Conservation (phyloP, 306 rosid genomes). For the Lathyrus oleraceus region DNA sequence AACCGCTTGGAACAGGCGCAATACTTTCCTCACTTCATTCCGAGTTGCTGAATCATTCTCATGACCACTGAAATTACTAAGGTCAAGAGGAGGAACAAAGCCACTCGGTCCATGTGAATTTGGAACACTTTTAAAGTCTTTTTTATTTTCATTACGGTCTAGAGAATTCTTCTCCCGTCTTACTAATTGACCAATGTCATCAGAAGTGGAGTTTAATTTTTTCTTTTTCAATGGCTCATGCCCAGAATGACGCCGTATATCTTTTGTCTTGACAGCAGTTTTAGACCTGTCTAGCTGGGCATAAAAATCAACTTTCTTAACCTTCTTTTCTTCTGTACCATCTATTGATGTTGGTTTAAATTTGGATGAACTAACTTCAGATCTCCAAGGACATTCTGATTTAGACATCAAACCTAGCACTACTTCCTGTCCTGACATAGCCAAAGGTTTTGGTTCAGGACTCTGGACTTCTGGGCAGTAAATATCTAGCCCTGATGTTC, state of each 20-base stretch:
- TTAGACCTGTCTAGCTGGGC: conserved; percentile 36
- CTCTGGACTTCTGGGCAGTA: conserved; percentile 36
- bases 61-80: conserved; percentile 35
- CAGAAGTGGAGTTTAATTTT: conserved; percentile 30
- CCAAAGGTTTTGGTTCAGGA: conserved; percentile 33
- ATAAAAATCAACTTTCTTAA: conserved; percentile 39
- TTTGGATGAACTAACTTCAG: conserved; percentile 41
- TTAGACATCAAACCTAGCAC: conserved; percentile 64
- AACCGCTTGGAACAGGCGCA: conserved; percentile 74
- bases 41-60: conserved; percentile 51
- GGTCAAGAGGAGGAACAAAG: conserved; percentile 51
- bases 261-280: conserved; percentile 46
- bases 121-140: conserved; percentile 18
- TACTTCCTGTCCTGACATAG: conserved; percentile 34
- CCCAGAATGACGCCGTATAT: conserved; percentile 27
- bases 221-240: conserved; percentile 45
- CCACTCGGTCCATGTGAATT: no score
- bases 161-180: conserved; percentile 38
- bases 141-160: conserved; percentile 28
- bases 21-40: conserved; percentile 66
- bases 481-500: conserved; percentile 45
- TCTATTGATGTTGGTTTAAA: conserved; percentile 27
- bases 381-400: conserved; percentile 62
- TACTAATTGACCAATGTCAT: conserved; percentile 47
- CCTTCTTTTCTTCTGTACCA: conserved; percentile 45